Base-by-base conservation (phyloP, 805 yeast species). In the Saccharomyces eubayanus region DNA sequence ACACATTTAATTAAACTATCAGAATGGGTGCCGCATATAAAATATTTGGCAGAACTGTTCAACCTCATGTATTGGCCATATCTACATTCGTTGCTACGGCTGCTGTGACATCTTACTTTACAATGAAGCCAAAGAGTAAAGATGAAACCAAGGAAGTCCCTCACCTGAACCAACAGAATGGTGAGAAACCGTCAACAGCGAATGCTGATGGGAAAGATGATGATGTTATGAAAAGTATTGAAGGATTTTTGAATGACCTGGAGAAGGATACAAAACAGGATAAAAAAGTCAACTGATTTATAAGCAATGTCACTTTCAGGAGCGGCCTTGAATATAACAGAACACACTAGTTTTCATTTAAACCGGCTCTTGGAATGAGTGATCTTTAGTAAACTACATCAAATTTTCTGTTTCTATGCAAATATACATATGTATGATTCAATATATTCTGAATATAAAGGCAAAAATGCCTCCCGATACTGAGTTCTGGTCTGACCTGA, bases 21-120 rank as follows among this genome's bases (percentile, higher is more conserved):
- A 49, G 46, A 36, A 63, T 63, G 67, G 59, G 60, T 6, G 55
- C 57, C 67, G 87, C 89, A 68, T 91, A 91, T 78, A 77, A 74
- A 58, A 85, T 91, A 63, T 77, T 89, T 64, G 98, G 98, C 56
- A 89, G 77, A 75, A 74, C 87, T 58, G 84, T 91, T 64, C 89
- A 83, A 65, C 82, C 98, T 56, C 94, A 90, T 75, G 84, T 81
- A 58, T 82, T 91, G 70, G 86, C 97, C 50, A 73, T 90, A 62
- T 91, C 86, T 60, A 89, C 97, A 5, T 28, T 55, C 27, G 46
- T 61, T 28, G 53, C 59, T 21, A 56, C 66, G 9, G 56, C 58
- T 24, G 69, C 65, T 20, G 57, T 56, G 27, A 58, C 59, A 9
- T 55, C 53, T 2, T 60, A 53, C 48, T 48, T 57, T 46, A 58